Conservation (phyloP, 345 rosid species). For the Bretschneidera sinensis region DNA sequence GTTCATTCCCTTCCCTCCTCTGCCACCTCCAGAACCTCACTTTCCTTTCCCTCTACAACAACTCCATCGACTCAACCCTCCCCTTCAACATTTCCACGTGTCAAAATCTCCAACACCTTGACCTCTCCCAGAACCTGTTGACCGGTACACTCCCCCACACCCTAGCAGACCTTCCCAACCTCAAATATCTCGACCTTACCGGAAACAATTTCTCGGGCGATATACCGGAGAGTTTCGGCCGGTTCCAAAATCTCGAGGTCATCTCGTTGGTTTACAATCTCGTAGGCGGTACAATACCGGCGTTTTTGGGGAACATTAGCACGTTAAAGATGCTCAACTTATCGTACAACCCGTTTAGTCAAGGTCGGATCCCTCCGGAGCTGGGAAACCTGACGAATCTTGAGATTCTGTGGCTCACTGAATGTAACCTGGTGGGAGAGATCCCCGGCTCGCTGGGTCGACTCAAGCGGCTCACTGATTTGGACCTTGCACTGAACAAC, state of each 20-base stretch:
- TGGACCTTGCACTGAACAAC: slow-evolving; percentile 76
- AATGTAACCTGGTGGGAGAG: slow-evolving; percentile 70
- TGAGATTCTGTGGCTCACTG: slow-evolving; percentile 89
- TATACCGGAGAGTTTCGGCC: slow-evolving; percentile 61
- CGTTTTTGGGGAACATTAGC: slow-evolving; percentile 57
- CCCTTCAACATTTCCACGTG: slow-evolving; percentile 64
- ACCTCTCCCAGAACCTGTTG: slow-evolving; percentile 74
- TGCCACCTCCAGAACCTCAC: slow-evolving; percentile 61
- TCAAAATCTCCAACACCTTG: slow-evolving; percentile 51
- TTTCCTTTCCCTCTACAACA: slow-evolving; percentile 48
- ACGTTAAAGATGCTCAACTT: slow-evolving; percentile 73
- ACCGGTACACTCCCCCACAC: slow-evolving; percentile 61
- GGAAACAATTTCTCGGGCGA: slow-evolving; percentile 90
- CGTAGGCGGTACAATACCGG: slow-evolving; percentile 64
- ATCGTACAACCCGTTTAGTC: slow-evolving; percentile 78
- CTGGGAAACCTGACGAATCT: slow-evolving; percentile 73
- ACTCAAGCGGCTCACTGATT: slow-evolving; percentile 61
- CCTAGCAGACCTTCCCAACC: slow-evolving; percentile 48
- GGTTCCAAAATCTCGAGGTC: slow-evolving; percentile 71
- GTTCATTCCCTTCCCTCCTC: slow-evolving; percentile 66
- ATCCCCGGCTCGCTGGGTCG: slow-evolving; percentile 83
- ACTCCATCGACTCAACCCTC: slow-evolving; percentile 60
- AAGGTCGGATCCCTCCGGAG: slow-evolving; percentile 80
- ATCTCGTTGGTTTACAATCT: slow-evolving; percentile 76
- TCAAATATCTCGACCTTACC: slow-evolving; percentile 60